Base-by-base conservation (phyloP, 495 filamentous ascomycete species). In the Hypoxylon trugodes region DNA sequence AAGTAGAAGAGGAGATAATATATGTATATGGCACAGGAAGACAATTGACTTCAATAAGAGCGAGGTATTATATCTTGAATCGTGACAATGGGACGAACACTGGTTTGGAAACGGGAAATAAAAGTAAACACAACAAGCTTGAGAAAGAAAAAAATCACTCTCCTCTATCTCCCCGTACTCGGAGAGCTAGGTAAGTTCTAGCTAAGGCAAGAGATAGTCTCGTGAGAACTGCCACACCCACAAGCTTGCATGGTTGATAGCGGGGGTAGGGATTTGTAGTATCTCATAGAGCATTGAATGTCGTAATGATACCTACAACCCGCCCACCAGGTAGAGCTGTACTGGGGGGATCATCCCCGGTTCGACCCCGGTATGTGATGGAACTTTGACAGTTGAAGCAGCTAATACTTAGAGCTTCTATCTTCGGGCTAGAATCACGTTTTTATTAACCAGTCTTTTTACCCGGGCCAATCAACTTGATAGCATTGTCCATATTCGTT, bases 381-480 rank as follows among this genome's bases (percentile, higher is more conserved):
- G 35, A 52, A 45, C 46, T 46, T 33, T 59, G 40, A 48, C 33
- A 52, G 19, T 42, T 12, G 13, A 42, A 36, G 22, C n/a, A 32
- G 30, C 24, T 64, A 64, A 40, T 38, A 51, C 56, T 49, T 50
- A 33, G 15, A 42, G 26, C 28, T 46, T 40, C 26, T 26, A 16
- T 47, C 47, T 22, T 52, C 28, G 35, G 49, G 49, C 62, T 66
- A 57, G 50, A 66, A 61, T 38, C 42, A 50, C 46, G 47, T 55
- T 49, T 19, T 46, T 8, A 46, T 50, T 52, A 66, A 6, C 37
- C 38, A 46, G 6, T 18, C n/a, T n/a, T 41, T 38, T 67, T 58
- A 67, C n/a, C 64, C 64, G 64, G 26, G 12, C 64, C 64, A 67
- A 67, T 67, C 47, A 67, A 19, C 22, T 53, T 4, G 35, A 35